Evolutionary conservation across 768 basidiomycete species (phyloP).

Genomic region (Agrocybe praecox): DNA sequence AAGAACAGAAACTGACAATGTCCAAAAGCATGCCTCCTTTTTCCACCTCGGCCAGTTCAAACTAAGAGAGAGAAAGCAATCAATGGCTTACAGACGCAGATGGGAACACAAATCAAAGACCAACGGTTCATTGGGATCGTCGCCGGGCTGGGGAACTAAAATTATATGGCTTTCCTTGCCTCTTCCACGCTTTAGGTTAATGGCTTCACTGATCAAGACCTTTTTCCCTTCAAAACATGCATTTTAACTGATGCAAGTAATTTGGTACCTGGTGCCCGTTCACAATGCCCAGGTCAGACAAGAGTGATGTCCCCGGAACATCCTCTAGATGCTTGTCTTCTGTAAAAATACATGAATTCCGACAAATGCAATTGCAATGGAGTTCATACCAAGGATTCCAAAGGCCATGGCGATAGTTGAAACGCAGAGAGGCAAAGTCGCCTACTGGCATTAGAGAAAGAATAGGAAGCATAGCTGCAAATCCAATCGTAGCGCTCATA

Average conservation of each 20-base stretch:
- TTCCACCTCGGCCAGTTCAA: slow-evolving; percentile 48
- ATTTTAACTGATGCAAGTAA: neutral
- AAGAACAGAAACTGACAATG: slow-evolving; percentile 27
- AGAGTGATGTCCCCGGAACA: slow-evolving; percentile 38
- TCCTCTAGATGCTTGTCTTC: slow-evolving; percentile 34
- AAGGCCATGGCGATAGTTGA: neutral
- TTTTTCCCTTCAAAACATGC: neutral
- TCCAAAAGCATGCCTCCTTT: slow-evolving; percentile 49
- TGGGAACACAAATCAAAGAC: slow-evolving; percentile 9
- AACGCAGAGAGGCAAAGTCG: neutral
- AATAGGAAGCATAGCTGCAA: neutral
- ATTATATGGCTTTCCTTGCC: slow-evolving; percentile 39
- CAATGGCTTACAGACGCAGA: neutral
- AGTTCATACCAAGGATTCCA: neutral
- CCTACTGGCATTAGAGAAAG: neutral
- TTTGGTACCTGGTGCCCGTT: neutral
- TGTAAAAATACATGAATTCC: slow-evolving; percentile 2
- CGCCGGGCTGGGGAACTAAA: slow-evolving; percentile 45
- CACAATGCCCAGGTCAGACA: slow-evolving; percentile 12
- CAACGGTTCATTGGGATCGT: slow-evolving; percentile 44
- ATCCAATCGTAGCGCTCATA: neutral
- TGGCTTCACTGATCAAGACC: slow-evolving; percentile 34
- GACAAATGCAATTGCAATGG: neutral
- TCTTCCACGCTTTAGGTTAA: slow-evolving; percentile 35
- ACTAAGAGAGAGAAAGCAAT: slow-evolving; percentile 12